phyloP scores from a whole-genome alignment of 192 early-diverging fungal genomes.

The Coemansia guatemalensis region DNA sequence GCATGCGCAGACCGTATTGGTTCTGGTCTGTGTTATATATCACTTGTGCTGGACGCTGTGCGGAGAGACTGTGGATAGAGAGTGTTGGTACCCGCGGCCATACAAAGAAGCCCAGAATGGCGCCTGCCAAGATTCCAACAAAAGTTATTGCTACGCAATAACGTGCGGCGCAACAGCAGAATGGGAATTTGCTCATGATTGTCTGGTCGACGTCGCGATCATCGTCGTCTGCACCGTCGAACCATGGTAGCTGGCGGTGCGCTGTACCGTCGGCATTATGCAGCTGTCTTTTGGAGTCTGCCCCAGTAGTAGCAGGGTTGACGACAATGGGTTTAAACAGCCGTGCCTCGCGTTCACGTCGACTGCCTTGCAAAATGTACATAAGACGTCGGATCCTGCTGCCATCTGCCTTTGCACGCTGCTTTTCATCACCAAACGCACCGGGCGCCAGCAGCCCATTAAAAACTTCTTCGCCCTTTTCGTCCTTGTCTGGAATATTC shows the following conservation, averaged over 20 bases:
- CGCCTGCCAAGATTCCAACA: slow-evolving; percentile 21
- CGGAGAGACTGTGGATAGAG: slow-evolving; percentile 29
- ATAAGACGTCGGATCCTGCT: slow-evolving; percentile 16
- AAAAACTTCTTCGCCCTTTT: slow-evolving; percentile 22
- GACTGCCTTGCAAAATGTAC: slow-evolving; percentile 3
- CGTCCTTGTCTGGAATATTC: not conserved
- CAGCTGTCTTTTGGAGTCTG: not conserved
- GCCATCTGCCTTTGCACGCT: slow-evolving; percentile 37
- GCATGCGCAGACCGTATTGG: slow-evolving; percentile 38
- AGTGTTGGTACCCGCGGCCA: slow-evolving; percentile 48
- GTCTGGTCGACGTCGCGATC: not conserved
- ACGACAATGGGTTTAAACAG: slow-evolving; percentile 33
- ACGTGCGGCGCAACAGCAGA: slow-evolving; percentile 40
- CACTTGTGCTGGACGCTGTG: slow-evolving; percentile 21
- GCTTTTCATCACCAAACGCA: slow-evolving; percentile 39
- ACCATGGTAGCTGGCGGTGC: not conserved
- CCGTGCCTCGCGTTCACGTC: slow-evolving; percentile 19
- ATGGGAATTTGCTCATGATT: slow-evolving; percentile 18
- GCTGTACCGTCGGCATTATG: not conserved
- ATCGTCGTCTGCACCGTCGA: not conserved
- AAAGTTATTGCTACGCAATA: slow-evolving; percentile 43
- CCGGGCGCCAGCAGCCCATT: slow-evolving; percentile 46
- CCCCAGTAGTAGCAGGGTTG: slow-evolving; percentile 1
- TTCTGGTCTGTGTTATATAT: slow-evolving; percentile 24
- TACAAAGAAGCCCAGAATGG: slow-evolving; percentile 39